Conservation (phyloP, 169 alveolate species). For the Hepatocystis sp. region DNA sequence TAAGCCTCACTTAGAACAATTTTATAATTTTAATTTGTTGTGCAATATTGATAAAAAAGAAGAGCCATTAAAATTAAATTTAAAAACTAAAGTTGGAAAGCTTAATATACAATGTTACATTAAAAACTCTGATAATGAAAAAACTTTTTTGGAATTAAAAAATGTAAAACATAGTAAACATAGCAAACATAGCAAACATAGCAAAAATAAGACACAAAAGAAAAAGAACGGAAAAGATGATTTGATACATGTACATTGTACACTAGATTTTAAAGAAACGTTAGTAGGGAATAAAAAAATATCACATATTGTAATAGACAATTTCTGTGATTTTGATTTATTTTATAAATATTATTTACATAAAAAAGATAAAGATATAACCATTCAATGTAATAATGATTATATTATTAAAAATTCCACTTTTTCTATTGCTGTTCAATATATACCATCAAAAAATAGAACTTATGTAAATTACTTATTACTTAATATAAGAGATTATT, state of each 20-base stretch:
- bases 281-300: slow-evolving; percentile 47
- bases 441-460: slow-evolving; percentile 17
- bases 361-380: slow-evolving; percentile 45
- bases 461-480: slow-evolving; percentile 39
- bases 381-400: slow-evolving; percentile 21
- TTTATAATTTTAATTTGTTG: slow-evolving; percentile 58
- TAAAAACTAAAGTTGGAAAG: slow-evolving; percentile 46
- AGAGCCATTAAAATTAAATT: slow-evolving; percentile 42
- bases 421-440: slow-evolving; percentile 18
- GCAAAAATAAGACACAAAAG: too few species aligned
- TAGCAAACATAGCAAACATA: too few species aligned
- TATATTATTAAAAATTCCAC: slow-evolving; percentile 19
- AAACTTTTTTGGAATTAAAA: slow-evolving; percentile 16
- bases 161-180: slow-evolving; percentile 4
- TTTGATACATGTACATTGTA: slow-evolving; percentile 14
- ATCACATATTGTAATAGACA: slow-evolving; percentile 49
- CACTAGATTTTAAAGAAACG: slow-evolving; percentile 52
- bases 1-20: slow-evolving; percentile 62
- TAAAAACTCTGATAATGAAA: slow-evolving; percentile 28
- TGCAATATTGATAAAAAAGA: slow-evolving; percentile 39
- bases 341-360: slow-evolving; percentile 62
- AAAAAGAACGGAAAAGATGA: slow-evolving; percentile 20
- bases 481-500: slow-evolving; percentile 51
- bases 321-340: slow-evolving; percentile 47
- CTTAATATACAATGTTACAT: slow-evolving; percentile 63